A percentile compares a stretch with the other conserved stretches of the same genome.
Conservation (phyloP, 176 grass and related monocot species). For the Ananas comosus region DNA sequence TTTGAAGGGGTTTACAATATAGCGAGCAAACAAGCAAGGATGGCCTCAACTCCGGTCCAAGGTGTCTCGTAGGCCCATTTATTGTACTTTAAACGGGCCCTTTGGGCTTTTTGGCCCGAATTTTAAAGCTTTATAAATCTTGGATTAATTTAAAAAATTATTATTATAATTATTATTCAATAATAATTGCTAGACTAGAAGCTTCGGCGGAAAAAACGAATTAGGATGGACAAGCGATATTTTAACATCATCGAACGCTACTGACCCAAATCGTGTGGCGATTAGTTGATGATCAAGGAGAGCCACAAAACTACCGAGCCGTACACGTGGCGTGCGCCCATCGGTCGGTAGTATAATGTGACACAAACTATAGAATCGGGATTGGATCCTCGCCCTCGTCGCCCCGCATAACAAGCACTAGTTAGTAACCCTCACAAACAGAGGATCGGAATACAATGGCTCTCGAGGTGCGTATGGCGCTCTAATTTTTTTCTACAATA, state of each 20-base stretch:
- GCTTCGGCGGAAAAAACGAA: no score
- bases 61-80: no score
- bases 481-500: not conserved
- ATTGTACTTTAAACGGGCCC: no score
- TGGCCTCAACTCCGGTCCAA: no score
- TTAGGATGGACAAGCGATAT: not conserved
- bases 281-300: not conserved
- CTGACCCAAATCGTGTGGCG: not conserved
- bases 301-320: not conserved
- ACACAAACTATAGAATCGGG: not conserved
- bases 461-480: conserved; percentile 12
- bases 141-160: no score
- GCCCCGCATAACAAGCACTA: not conserved
- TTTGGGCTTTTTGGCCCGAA: no score
- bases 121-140: no score
- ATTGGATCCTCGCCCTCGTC: not conserved
- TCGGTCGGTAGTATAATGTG: not conserved
- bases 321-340: not conserved
- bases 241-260: not conserved
- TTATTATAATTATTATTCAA: no score
- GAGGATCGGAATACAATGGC: not conserved
- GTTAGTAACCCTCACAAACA: not conserved
- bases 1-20: no score
- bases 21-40: no score
- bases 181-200: no score